These are phyloP conservation scores for Neurospora sp. DNA, from an alignment of 495 filamentous ascomycete species.

Conservation along the genomic window DNA sequence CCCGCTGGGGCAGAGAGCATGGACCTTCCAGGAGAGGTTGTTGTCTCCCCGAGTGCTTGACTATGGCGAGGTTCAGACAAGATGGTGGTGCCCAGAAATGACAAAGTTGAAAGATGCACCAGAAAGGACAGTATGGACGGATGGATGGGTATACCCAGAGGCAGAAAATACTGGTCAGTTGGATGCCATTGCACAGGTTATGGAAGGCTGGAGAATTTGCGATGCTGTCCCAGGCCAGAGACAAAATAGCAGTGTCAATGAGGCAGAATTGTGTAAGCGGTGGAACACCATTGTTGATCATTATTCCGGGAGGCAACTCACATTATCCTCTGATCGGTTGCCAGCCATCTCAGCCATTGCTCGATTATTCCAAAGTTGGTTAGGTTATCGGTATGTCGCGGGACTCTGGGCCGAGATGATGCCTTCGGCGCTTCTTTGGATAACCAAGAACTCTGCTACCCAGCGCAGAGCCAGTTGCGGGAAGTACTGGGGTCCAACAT, in stretches of 20 bases:
- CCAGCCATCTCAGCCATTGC: not conserved
- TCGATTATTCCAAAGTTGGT: not conserved
- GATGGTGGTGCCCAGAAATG: not conserved
- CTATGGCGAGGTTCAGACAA: not conserved
- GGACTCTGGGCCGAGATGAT: not conserved
- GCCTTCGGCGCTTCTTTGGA: not conserved
- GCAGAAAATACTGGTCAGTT: not conserved
- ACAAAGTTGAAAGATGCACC: not conserved
- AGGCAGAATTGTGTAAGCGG: not conserved
- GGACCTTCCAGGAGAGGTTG: not conserved
- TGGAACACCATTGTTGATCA: not conserved
- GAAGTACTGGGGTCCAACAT: not conserved
- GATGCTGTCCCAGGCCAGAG: not conserved
- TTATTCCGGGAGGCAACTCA: not conserved
- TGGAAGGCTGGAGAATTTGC: not conserved
- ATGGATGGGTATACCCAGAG: not conserved
- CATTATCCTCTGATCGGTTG: not conserved
- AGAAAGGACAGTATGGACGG: not conserved
- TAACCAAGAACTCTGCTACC: not conserved
- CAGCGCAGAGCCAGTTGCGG: not conserved
- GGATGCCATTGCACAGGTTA: not conserved
- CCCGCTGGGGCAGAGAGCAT: not conserved
- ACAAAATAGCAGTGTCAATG: not conserved
- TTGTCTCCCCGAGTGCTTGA: not conserved
- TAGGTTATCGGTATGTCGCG: not conserved